Percentiles rank a stretch among this genome's conserved stretches.
phyloP scores from a whole-genome alignment of 1,284 basidiomycete species.

The Boletellus deceptivus region DNA sequence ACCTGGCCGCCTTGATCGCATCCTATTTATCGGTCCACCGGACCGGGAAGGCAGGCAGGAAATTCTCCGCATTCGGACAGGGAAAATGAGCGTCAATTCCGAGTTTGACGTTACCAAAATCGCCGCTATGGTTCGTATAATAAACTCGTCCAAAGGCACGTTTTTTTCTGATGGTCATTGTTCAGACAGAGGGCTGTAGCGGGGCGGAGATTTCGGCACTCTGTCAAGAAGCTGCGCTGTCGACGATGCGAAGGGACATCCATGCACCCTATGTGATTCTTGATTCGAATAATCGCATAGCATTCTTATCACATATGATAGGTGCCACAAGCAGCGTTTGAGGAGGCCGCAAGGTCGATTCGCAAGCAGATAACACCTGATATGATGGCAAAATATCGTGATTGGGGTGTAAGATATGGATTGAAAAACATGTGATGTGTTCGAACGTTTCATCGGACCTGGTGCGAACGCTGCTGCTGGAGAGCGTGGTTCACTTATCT shows the following conservation, averaged over 20 bases:
- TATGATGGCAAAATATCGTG: constrained; percentile 70
- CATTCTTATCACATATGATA: constrained; percentile 31
- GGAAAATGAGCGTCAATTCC: constrained; percentile 77
- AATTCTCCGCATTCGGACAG: constrained; percentile 78
- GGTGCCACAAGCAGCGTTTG: constrained; percentile 77
- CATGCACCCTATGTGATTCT: constrained; percentile 68
- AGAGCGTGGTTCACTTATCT: too few relatives aligned
- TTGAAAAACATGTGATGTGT: constrained; percentile 4
- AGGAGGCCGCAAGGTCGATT: constrained; percentile 70
- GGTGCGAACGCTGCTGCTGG: too few relatives aligned
- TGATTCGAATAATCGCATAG: not conserved
- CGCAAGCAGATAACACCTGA: constrained; percentile 84
- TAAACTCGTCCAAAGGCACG: not conserved
- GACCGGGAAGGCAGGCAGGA: constrained; percentile 77
- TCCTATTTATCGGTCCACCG: constrained; percentile 93
- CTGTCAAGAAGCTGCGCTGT: constrained; percentile 94
- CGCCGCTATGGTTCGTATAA: constrained; percentile 63
- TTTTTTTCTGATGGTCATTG: constrained; percentile 10
- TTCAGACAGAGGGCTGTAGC: constrained; percentile 89
- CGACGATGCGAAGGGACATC: constrained; percentile 82
- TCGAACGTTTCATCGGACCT: too few relatives aligned
- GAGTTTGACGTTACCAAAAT: constrained; percentile 69
- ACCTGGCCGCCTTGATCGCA: constrained; percentile 93
- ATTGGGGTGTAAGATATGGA: constrained; percentile 54
- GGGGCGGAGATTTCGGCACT: constrained; percentile 92